Base-by-base conservation (phyloP, 768 basidiomycete species). In the Kwoniella newhampshirensis region DNA sequence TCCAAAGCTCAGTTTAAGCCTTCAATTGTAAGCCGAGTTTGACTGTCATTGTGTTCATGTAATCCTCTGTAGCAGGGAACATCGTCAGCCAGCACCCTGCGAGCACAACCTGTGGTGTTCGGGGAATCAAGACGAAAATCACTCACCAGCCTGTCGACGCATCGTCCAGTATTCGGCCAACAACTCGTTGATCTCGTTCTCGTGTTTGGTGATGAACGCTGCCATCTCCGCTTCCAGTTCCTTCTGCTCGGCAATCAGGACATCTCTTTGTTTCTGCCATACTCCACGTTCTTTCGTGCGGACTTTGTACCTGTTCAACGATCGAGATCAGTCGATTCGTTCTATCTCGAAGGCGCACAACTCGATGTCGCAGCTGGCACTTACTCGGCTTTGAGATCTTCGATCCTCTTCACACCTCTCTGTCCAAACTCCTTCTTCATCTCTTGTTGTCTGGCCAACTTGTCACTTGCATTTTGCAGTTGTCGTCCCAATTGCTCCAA, bases 401-500 rank as follows among this genome's bases (percentile, higher is more conserved):
- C 86, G 54, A 92, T 85, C 6, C 85, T 86, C 58, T 83, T 81
- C 60, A 86, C 85, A 64, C 84, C 86, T n/a, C 85, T 82, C 12
- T 80, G 67, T 53, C 86, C 85, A 74, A 87, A 88, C 54, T 92
- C 90, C 73, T 88, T 87, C 5, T 86, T 86, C 60, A 88, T 86
- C 59, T 82, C 81, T 68, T 88, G 85, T 0, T 87, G 86, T 25
- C 88, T 83, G 54, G 87, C 84, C 8, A 91, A 81, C 75, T 90
- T 91, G 64, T 89, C 87, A 42, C 84, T 81, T 4, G 91, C 91
- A 73, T 92, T 91, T 7, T 80, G 77, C 11, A 89, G 79, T 71
- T 93, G 91, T 58, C 86, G 86, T 60, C 83, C 79, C n/a, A 88
- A 84, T 47, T 90, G 88, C 88, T 94, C 87, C 59, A 82, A 82